Evolutionary conservation across 805 yeast species (phyloP).

Genomic region (Yueomyces sp.): DNA sequence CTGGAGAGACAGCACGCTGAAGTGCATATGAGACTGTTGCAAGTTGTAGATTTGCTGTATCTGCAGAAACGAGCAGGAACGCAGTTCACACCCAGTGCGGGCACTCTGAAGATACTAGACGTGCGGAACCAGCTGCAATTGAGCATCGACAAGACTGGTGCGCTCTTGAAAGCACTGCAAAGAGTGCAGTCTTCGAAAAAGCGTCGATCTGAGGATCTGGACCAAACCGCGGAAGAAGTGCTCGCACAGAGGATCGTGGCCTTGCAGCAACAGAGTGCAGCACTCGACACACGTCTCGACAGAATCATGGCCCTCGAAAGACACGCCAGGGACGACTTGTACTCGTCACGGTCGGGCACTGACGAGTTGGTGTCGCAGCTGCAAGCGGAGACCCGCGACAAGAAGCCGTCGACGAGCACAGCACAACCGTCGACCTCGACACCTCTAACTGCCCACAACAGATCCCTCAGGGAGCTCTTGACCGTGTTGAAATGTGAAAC

Average conservation of each 20-base stretch:
- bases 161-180: neutral
- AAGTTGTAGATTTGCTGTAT: conserved; percentile 23
- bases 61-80: conserved; percentile 3
- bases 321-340: too few relatives aligned
- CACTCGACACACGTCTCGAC: too few relatives aligned
- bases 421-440: too few relatives aligned
- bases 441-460: too few relatives aligned
- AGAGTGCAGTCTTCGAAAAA: neutral
- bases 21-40: conserved; percentile 22
- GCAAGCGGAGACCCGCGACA: too few relatives aligned
- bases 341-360: too few relatives aligned
- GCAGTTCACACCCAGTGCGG: neutral
- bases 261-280: conserved; percentile 6
- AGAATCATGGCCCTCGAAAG: too few relatives aligned
- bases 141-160: conserved; percentile 13
- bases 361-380: too few relatives aligned
- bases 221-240: conserved; percentile 5
- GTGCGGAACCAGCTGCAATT: conserved; percentile 11
- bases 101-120: conserved; percentile 6
- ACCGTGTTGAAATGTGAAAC: too few relatives aligned
- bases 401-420: too few relatives aligned
- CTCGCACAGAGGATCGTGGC: conserved; percentile 6
- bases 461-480: too few relatives aligned
- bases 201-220: neutral
- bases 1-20: conserved; percentile 21